phyloP scores from a whole-genome alignment of 2,329 filamentous ascomycete species.

The Ploettnerulaceae sp. region DNA sequence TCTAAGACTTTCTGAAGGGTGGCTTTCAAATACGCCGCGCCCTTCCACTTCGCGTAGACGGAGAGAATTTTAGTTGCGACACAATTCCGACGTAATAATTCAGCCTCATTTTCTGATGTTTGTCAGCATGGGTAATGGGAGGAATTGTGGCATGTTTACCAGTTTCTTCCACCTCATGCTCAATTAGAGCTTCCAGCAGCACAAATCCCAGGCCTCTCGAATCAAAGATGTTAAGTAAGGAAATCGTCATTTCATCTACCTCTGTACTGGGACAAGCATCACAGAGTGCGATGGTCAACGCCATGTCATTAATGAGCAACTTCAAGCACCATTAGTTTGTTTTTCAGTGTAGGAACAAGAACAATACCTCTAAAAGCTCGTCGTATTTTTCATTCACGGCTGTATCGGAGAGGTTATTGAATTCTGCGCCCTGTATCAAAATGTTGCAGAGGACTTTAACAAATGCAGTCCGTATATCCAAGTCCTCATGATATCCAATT shows the following conservation, averaged over 20 bases:
- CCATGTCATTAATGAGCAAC: conserved; percentile 58
- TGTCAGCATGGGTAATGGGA: conserved; percentile 6
- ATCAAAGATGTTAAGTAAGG: conserved; percentile 65
- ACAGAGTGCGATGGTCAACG: conserved; percentile 58
- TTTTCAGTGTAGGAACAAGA: conserved; percentile 14
- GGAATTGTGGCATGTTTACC: conserved; percentile 36
- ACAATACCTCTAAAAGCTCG: conserved; percentile 51
- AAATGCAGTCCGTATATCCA: conserved; percentile 65
- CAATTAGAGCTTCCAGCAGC: conserved; percentile 60
- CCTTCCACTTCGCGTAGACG: conserved; percentile 68
- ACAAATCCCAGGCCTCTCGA: conserved; percentile 58
- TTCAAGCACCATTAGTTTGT: too few species aligned
- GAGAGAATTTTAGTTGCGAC: conserved; percentile 71
- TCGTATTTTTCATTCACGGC: conserved; percentile 66
- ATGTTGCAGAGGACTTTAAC: conserved; percentile 68
- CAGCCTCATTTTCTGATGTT: conserved; percentile 56
- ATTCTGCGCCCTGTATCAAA: conserved; percentile 65
- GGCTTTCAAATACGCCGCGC: conserved; percentile 54
- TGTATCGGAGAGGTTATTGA: conserved; percentile 62
- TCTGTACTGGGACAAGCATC: conserved; percentile 62
- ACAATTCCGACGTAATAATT: conserved; percentile 62
- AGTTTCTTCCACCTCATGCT: conserved; percentile 64
- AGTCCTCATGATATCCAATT: conserved; percentile 66
- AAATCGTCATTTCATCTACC: conserved; percentile 64
- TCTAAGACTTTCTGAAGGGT: conserved; percentile 65